Base-by-base conservation (phyloP, 225 moss, liverwort and hornwort genomes). In the Pleurozium schreberi region DNA sequence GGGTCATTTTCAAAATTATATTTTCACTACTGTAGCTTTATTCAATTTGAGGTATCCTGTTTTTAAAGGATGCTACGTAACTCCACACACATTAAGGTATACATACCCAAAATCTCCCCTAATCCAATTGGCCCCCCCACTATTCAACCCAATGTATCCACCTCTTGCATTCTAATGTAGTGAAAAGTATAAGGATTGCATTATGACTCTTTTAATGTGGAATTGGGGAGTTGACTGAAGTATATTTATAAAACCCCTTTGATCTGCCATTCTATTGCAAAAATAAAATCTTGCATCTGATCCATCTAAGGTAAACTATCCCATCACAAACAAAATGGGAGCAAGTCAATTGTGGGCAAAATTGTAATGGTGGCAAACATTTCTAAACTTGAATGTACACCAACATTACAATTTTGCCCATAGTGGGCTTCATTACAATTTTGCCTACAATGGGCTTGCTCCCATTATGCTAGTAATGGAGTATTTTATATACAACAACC, bases 61-160 rank as follows among this genome's bases (percentile, higher is more conserved):
- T 1, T 4, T n/a, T 59, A 42, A 8, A 59, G 1, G 7, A 26
- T 0, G 1, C 11, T 18, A 18, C 1, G 11, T 14, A n/a, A 58
- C 0, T 9, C 15, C 1, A 18, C 27, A 58, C 5, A 63, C n/a
- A n/a, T n/a, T 3, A 23, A 77, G 5, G 15, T 16, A 27, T n/a
- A 7, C 1, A 78, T 23, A 16, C 6, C 9, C 0, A 23, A 38
- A 55, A 55, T 36, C 3, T 23, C 9, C 12, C 3, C 23, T 8
- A 36, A 76, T 1, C 9, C 3, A 53, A 15, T 38, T 77, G 38
- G 0, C 0, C 2, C 6, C 4, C 2, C 38, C 3, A 5, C 2
- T 53, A 2, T 36, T 77, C 9, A 9, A 1, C 1, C 53, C 0
- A 77, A 36, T 49, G 18, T 34, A 19, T 27, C 3, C 1, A 4